Evolutionary conservation across 352 stramenopile genomes (phyloP), one percentile per base, ranked within the genome.

Genomic region (Phytophthora pluvialis): DNA sequence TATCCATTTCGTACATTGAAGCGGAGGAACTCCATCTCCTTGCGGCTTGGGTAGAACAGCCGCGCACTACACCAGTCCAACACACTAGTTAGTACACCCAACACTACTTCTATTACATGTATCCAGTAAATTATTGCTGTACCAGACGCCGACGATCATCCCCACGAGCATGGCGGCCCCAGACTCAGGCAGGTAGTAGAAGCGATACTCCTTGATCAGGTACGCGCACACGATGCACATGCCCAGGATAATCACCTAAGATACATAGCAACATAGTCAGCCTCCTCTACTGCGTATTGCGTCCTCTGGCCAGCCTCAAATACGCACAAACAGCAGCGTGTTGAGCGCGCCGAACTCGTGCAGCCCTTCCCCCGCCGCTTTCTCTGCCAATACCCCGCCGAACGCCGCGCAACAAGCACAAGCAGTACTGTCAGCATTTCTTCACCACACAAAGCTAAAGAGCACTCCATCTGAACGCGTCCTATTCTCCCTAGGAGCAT

Each of bases 111-210:
- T 47, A 28, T 29, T 5, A 35, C 11, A 7, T 11, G 11, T 21
- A 44, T 28, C 5, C 26, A 31, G 25, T 32, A 44, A 3, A 21
- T 35, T 15, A 15, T 35, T 35, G 29, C 28, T 28, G 33, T 60
- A 89, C 83, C 83, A 91, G 25, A 75, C 74, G 39, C 93, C 93
- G 31, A 97, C 86, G 36, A 97, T 77, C 36, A 97, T 75, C 25
- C 95, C 94, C 13, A 98, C 81, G 12, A 98, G 61, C 65, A 98
- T 94, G 5, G 95, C 89, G 29, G 93, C 94, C 3, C 89, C 93
- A 6, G 75, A 93, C 56, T 98, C 92, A 8, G 92, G 92, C 16
- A 98, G 63, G 66, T 97, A 97, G 58, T 95, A 96, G 64, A 97
- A 96, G 29, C 77, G 75, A 68, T 96, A 92, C 70, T 96, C 80